Base-by-base conservation (phyloP, 164 flowering plant genomes). In the Nymphaea colorata region DNA sequence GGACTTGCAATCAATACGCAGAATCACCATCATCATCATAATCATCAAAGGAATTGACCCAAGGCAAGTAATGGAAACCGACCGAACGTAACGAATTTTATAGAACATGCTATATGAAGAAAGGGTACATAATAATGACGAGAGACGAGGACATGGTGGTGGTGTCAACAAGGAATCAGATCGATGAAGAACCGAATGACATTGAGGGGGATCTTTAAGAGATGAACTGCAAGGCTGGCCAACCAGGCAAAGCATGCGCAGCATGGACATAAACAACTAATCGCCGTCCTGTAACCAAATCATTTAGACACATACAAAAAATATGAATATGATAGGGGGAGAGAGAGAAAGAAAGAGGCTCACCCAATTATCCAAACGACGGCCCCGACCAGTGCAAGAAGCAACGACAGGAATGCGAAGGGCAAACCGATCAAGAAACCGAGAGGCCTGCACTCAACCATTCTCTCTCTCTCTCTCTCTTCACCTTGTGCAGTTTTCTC, bases 381-480 rank as follows among this genome's bases (percentile, higher is more conserved):
- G 10, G 77, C 74, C 16, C 81, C 82, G 6, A 79, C 74, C 12
- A 79, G 41, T 15, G 83, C 75, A 11, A 82, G 42, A 59, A 80
- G 62, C 66, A 79, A 73, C 11, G 79, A 72, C 8, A 82, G 59
- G 3, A 82, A 43, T 3, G 81, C 82, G 62, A 82, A 80, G 0
- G 86, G 86, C 41, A 82, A 66, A 16, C 83, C 82, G 14, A 82
- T 60, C 57, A 82, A 69, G 71, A 82, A 82, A 1, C 78, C 86
- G 59, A 82, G 57, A n/a, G 85, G 85, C 74, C 80, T 77, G 71
- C 85, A 80, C 36, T 68, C 76, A 41, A 62, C 73, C 73, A 70
- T 70, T 25, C 36, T 25, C 1, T 25, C 57, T 51, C 57, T 51
- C 57, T 51, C 12, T 51, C 57, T 51, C 57, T 51, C 55, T 47